Conservation (phyloP, 495 filamentous ascomycete genomes). For the Hyaloscypha finlandica region DNA sequence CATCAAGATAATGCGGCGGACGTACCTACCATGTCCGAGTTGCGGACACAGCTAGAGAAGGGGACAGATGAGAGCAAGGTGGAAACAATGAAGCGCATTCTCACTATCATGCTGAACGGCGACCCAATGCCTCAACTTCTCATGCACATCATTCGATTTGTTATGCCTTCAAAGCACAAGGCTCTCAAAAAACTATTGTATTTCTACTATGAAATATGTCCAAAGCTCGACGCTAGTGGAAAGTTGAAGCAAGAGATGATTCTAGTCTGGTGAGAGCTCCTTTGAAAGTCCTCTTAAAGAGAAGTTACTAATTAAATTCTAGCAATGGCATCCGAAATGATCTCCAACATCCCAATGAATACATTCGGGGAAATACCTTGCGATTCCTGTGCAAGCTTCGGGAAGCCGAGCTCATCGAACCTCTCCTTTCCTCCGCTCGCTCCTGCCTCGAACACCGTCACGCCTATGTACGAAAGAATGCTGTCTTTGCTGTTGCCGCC, state of each 20-base stretch:
- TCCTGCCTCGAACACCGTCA: slow-evolving; percentile 93
- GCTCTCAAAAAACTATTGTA: slow-evolving; percentile 97
- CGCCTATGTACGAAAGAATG: slow-evolving; percentile 97
- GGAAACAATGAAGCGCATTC: slow-evolving; percentile 97
- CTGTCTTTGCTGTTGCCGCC: slow-evolving; percentile 90
- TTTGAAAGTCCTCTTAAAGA: background rate
- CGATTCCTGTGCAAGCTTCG: slow-evolving; percentile 96
- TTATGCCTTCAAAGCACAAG: slow-evolving; percentile 98
- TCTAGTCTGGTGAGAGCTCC: slow-evolving; percentile 80
- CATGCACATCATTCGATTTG: slow-evolving; percentile 99
- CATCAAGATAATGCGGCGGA: slow-evolving; percentile 94
- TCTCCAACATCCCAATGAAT: slow-evolving; percentile 96
- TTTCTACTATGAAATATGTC: slow-evolving; percentile 99
- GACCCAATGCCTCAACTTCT: slow-evolving; percentile 93
- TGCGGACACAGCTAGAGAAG: slow-evolving; percentile 94
- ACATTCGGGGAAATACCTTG: slow-evolving; percentile 93
- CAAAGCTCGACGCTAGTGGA: slow-evolving; percentile 85
- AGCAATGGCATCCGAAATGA: slow-evolving; percentile 99
- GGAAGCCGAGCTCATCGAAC: slow-evolving; percentile 95
- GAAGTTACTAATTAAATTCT: slow-evolving; percentile 1
- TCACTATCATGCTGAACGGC: slow-evolving; percentile 97
- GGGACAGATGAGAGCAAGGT: slow-evolving; percentile 95
- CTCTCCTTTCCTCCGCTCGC: slow-evolving; percentile 86
- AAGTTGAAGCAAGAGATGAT: slow-evolving; percentile 99
- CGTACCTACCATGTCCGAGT: slow-evolving; percentile 84